Conservation (phyloP, 768 basidiomycete genomes). For the Phlebiopsis gigantea region DNA sequence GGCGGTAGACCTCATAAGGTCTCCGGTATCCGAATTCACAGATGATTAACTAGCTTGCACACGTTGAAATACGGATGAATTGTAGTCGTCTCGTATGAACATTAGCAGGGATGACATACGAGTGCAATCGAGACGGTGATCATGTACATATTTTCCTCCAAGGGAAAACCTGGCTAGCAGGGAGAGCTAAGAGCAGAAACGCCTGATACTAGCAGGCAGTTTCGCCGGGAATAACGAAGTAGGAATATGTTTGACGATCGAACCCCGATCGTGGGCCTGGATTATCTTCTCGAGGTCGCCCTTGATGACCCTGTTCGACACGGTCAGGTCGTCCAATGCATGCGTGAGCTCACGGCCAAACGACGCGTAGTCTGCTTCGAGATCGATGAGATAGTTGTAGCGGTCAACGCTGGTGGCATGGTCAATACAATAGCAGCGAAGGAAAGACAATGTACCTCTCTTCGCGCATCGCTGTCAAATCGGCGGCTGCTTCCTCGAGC, state of each 20-base stretch:
- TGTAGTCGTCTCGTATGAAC: neutral
- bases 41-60: neutral
- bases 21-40: no score
- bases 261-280: constrained; percentile 1
- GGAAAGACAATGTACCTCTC: constrained; percentile 2
- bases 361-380: constrained; percentile 15
- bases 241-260: constrained; percentile 8
- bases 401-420: constrained; percentile 4
- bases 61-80: neutral
- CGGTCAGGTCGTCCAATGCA: constrained; percentile 5
- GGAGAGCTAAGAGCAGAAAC: neutral
- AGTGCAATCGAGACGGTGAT: neutral
- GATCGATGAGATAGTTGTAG: constrained; percentile 13
- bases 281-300: constrained; percentile 7
- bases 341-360: constrained; percentile 8
- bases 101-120: neutral
- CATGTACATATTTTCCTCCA: no score
- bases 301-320: neutral
- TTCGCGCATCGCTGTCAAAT: constrained; percentile 6
- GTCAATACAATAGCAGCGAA: neutral
- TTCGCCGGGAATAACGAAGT: constrained; percentile 1
- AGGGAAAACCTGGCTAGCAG: no score
- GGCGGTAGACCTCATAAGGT: neutral
- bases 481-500: constrained; percentile 8
- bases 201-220: constrained; percentile 2